Percentiles rank a stretch among this genome's conserved stretches.
Conservation (phyloP, 306 rosid genomes). For the Pterocarpus santalinus region DNA sequence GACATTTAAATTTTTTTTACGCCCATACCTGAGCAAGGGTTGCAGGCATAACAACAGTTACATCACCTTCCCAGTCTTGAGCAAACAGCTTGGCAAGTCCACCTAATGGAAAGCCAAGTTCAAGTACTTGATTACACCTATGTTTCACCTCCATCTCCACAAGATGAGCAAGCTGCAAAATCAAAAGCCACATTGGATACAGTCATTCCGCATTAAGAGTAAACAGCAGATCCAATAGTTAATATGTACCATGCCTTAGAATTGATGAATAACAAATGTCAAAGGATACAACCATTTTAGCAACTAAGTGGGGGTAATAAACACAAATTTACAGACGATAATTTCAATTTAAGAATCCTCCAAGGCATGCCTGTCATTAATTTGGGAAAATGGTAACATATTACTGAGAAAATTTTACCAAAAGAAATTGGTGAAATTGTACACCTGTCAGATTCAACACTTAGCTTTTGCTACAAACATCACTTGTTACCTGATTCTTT, state of each 20-base stretch:
- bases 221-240: conserved; percentile 18
- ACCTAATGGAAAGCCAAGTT: conserved; percentile 93
- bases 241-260: conserved; percentile 3
- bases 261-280: not conserved
- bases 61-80: conserved; percentile 99
- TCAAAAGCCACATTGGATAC: conserved; percentile 26
- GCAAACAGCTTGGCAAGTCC: conserved; percentile 93
- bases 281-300: conserved; percentile 15
- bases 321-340: not conserved
- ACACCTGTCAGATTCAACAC: not conserved
- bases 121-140: conserved; percentile 87
- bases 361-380: not conserved
- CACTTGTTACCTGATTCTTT: not conserved
- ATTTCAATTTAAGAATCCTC: conserved; percentile 8
- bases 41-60: conserved; percentile 97
- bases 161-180: conserved; percentile 91
- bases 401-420: conserved; percentile 4
- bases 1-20: not conserved
- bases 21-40: conserved; percentile 90
- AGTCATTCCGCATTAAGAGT: conserved; percentile 9
- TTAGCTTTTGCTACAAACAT: conserved; percentile 1
- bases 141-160: conserved; percentile 97
- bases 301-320: not conserved
- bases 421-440: not conserved
- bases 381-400: conserved; percentile 1